phyloP scores from a whole-genome alignment of 345 rosid genomes.

The Murraya paniculata region DNA sequence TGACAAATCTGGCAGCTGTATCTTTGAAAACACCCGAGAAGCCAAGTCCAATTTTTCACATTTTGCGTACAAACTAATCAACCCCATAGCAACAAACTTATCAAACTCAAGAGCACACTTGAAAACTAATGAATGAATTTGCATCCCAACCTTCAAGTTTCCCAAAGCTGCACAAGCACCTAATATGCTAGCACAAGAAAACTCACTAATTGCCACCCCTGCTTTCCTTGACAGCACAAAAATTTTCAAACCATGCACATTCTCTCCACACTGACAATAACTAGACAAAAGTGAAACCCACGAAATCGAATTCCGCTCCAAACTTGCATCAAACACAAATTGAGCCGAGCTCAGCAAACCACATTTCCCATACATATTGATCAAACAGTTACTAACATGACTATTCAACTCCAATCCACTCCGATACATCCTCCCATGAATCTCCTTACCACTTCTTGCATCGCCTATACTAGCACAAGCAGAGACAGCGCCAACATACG shows the following conservation, averaged over 20 bases:
- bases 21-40: slow-evolving; percentile 20
- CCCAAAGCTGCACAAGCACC: slow-evolving; percentile 29
- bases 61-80: slow-evolving; percentile 30
- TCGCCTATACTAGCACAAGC: slow-evolving; percentile 29
- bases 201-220: slow-evolving; percentile 26
- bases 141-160: slow-evolving; percentile 31
- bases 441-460: slow-evolving; percentile 28
- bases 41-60: slow-evolving; percentile 29
- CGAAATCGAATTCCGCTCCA: slow-evolving; percentile 24
- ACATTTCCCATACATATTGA: slow-evolving; percentile 39
- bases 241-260: slow-evolving; percentile 17
- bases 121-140: slow-evolving; percentile 27
- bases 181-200: slow-evolving; percentile 28
- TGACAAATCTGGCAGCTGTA: slow-evolving; percentile 14
- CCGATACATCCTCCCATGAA: slow-evolving; percentile 28
- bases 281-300: slow-evolving; percentile 34
- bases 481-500: slow-evolving; percentile 24
- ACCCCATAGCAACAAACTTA: slow-evolving; percentile 26
- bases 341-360: slow-evolving; percentile 27
- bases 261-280: slow-evolving; percentile 29
- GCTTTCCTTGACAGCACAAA: slow-evolving; percentile 19
- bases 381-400: slow-evolving; percentile 26
- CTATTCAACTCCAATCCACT: slow-evolving; percentile 25
- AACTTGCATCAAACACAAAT: slow-evolving; percentile 19
- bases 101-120: slow-evolving; percentile 28